phyloP scores from a whole-genome alignment of 2,329 filamentous ascomycete species.

The Xylaria sp. region DNA sequence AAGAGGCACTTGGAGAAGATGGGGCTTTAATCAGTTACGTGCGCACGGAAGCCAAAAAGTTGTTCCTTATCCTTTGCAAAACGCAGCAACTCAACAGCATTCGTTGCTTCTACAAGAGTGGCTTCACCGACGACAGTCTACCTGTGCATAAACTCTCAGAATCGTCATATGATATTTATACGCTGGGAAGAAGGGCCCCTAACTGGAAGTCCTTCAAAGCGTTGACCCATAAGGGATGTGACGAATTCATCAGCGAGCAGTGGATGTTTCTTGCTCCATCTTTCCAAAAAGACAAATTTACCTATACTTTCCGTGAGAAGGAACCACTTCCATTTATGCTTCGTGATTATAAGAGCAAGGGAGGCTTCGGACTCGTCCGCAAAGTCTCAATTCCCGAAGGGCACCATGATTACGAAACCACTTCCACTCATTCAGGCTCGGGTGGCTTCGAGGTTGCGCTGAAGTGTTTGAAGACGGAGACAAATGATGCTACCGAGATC shows the following conservation, averaged over 20 bases:
- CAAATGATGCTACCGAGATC: too few species aligned
- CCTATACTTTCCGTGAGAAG: not conserved
- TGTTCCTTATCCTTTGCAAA: not conserved
- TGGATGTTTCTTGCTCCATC: constrained; percentile 11
- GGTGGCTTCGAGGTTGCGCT: not conserved
- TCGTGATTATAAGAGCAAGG: not conserved
- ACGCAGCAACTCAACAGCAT: not conserved
- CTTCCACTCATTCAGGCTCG: not conserved
- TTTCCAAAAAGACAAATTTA: not conserved
- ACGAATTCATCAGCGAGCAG: not conserved
- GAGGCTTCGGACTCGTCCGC: not conserved
- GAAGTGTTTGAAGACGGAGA: not conserved
- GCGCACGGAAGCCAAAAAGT: not conserved
- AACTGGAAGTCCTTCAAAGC: not conserved
- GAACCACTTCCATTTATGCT: constrained; percentile 8
- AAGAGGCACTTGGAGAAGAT: not conserved
- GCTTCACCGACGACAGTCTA: not conserved
- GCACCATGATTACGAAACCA: not conserved
- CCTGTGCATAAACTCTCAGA: too few species aligned
- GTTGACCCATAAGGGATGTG: not conserved
- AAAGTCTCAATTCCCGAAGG: not conserved
- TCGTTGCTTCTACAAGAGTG: not conserved
- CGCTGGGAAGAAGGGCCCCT: not conserved
- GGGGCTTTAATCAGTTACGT: not conserved
- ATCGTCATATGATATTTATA: too few species aligned